Conservation (phyloP, 1,284 basidiomycete genomes). For the Fomitopsis betulina region DNA sequence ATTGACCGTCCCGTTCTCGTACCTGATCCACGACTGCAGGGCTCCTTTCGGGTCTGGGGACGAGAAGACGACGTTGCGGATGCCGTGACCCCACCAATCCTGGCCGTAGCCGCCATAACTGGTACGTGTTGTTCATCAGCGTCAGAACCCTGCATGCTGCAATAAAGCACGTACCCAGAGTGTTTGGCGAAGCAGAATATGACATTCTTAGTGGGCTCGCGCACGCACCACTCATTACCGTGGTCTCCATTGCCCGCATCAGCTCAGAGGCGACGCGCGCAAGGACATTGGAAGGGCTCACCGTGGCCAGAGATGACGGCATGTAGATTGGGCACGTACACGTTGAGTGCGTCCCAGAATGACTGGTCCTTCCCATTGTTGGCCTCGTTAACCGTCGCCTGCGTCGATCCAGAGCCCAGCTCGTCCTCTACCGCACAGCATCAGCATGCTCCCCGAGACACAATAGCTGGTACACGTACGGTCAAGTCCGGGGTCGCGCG, state of each 20-base stretch:
- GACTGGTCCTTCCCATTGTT: conserved; percentile 42
- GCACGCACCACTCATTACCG: conserved; percentile 69
- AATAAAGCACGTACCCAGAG: conserved; percentile 45
- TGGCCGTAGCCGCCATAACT: conserved; percentile 63
- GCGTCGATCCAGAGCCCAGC: conserved; percentile 55
- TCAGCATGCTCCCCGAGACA: background rate
- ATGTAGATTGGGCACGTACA: conserved; percentile 57
- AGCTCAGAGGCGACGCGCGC: background rate
- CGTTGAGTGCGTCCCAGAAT: conserved; percentile 59
- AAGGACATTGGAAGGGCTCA: background rate
- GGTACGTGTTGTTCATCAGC: background rate
- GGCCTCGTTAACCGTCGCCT: conserved; percentile 38
- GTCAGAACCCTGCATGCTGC: background rate
- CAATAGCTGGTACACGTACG: conserved; percentile 33
- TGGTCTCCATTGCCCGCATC: conserved; percentile 51
- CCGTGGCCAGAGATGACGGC: conserved; percentile 33
- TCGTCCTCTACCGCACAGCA: conserved; percentile 38
- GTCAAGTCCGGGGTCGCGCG: conserved; percentile 55
- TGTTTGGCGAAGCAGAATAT: conserved; percentile 74
- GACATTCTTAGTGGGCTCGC: conserved; percentile 53
- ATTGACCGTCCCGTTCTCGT: conserved; percentile 42
- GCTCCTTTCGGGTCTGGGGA: conserved; percentile 38
- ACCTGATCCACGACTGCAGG: conserved; percentile 58
- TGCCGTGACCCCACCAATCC: conserved; percentile 55
- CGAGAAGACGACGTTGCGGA: conserved; percentile 58